phyloP scores from a whole-genome alignment of 2,329 filamentous ascomycete species.

The Cladosporium cucumerinum region DNA sequence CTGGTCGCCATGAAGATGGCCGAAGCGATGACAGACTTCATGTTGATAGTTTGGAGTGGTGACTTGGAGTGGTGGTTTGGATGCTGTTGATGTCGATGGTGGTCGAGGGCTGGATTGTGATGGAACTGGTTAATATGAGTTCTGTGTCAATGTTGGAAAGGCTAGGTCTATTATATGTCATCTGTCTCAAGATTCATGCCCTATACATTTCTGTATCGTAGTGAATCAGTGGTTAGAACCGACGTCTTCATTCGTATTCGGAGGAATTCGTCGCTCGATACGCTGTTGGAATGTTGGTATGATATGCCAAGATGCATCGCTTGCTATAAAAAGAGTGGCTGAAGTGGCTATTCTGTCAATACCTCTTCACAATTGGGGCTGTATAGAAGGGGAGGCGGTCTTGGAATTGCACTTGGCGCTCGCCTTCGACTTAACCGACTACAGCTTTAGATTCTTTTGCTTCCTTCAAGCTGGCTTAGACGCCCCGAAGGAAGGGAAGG shows the following conservation, averaged over 20 bases:
- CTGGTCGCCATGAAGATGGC: slow-evolving; percentile 3
- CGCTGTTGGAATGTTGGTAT: slow-evolving; percentile 3
- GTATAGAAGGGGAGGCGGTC: neutral
- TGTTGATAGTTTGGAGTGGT: slow-evolving; percentile 68
- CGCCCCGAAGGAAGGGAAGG: neutral
- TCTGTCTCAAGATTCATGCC: neutral
- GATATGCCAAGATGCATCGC: slow-evolving; percentile 13
- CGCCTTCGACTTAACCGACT: slow-evolving; percentile 5
- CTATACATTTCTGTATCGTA: neutral
- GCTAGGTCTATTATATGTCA: slow-evolving; percentile 6
- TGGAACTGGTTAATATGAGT: slow-evolving; percentile 5
- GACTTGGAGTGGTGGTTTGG: slow-evolving; percentile 66
- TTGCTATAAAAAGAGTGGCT: slow-evolving; percentile 5
- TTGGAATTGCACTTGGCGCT: neutral
- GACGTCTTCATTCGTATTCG: neutral
- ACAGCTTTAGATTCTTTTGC: slow-evolving; percentile 5
- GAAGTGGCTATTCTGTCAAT: neutral
- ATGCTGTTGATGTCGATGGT: slow-evolving; percentile 68
- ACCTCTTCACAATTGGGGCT: neutral
- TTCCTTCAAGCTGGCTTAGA: slow-evolving; percentile 6
- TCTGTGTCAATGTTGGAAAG: slow-evolving; percentile 8
- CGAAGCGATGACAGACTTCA: slow-evolving; percentile 44
- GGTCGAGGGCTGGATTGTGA: slow-evolving; percentile 32
- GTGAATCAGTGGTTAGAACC: neutral
- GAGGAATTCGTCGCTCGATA: slow-evolving; percentile 1